phyloP scores from a whole-genome alignment of 192 early-diverging fungal genomes.

The Hyaloraphidium curvatum region DNA sequence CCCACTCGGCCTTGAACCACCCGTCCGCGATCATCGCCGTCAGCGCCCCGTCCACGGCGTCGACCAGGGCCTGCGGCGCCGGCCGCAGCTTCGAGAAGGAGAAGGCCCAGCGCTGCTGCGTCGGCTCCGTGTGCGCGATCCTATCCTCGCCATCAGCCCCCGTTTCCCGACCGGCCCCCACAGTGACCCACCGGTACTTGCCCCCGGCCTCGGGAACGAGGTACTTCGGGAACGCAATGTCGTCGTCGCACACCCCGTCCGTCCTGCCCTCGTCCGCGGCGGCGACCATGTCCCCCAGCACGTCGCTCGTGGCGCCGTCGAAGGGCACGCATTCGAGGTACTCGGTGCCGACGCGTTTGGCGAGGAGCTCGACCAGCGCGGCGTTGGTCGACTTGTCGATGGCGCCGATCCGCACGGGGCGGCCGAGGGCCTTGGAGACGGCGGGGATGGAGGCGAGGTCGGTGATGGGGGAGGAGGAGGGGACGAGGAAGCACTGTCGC shows the following conservation, averaged over 20 bases:
- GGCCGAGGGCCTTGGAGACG: too few relatives aligned
- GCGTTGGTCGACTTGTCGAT: background rate
- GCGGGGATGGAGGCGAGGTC: too few relatives aligned
- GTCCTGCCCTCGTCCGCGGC: conserved; percentile 2
- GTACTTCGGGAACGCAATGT: conserved; percentile 4
- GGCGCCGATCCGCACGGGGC: background rate
- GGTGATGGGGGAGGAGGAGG: too few relatives aligned
- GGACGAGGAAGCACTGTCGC: too few relatives aligned
- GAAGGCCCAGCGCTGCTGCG: background rate
- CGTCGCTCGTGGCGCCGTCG: background rate
- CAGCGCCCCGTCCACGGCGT: background rate
- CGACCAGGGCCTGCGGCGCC: too few relatives aligned
- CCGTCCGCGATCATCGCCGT: background rate
- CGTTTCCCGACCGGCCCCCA: too few relatives aligned
- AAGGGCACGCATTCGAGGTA: too few relatives aligned
- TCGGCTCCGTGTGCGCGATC: background rate
- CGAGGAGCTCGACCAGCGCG: background rate
- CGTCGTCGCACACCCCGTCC: conserved; percentile 1
- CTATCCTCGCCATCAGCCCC: too few relatives aligned
- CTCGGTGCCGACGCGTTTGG: too few relatives aligned
- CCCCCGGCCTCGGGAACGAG: background rate
- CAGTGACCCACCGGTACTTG: background rate
- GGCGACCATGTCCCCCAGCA: background rate
- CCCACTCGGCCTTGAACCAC: background rate
- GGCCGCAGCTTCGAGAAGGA: background rate